Conservation (phyloP, 2,329 filamentous ascomycete species). For the Volutella citrinella region DNA sequence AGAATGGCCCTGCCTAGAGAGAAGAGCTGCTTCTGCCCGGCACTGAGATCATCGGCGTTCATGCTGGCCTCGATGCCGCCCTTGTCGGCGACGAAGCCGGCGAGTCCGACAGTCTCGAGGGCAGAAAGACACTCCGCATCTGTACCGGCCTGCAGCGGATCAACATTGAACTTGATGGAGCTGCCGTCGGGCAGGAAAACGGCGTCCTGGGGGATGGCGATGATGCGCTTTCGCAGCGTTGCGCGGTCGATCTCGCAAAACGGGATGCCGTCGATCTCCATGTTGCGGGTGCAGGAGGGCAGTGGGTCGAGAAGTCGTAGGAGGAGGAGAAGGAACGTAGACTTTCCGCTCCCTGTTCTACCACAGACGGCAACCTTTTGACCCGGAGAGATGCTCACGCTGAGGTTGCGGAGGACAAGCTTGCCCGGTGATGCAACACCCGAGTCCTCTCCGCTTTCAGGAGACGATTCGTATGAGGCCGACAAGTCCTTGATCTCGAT, state of each 20-base stretch:
- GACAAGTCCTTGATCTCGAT: constrained; percentile 31
- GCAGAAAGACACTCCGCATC: constrained; percentile 32
- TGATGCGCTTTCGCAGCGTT: constrained; percentile 44
- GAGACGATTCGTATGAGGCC: constrained; percentile 28
- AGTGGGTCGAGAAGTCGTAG: constrained; percentile 41
- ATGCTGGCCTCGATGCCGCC: constrained; percentile 38
- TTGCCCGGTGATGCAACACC: constrained; percentile 1
- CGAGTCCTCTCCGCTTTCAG: background rate
- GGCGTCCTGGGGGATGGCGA: constrained; percentile 52
- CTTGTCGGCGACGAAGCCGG: constrained; percentile 27
- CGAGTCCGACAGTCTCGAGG: constrained; percentile 34
- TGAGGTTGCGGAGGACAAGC: constrained; percentile 25
- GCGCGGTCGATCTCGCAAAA: constrained; percentile 37
- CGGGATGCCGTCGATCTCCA: constrained; percentile 42
- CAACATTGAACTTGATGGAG: constrained; percentile 40
- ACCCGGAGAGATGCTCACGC: constrained; percentile 26
- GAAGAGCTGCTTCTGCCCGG: constrained; percentile 64
- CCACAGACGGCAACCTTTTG: constrained; percentile 37
- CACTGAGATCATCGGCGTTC: constrained; percentile 46
- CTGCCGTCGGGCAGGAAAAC: constrained; percentile 47
- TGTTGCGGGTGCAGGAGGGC: constrained; percentile 18
- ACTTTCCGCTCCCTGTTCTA: constrained; percentile 42
- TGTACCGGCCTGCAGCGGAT: constrained; percentile 33
- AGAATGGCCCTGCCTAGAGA: constrained; percentile 59
- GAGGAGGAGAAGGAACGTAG: constrained; percentile 37